A percentile compares a stretch with the other conserved stretches of the same genome.
These are phyloP conservation scores for Quercus rubra DNA, from an alignment of 306 rosid species.

Conservation along the genomic window DNA sequence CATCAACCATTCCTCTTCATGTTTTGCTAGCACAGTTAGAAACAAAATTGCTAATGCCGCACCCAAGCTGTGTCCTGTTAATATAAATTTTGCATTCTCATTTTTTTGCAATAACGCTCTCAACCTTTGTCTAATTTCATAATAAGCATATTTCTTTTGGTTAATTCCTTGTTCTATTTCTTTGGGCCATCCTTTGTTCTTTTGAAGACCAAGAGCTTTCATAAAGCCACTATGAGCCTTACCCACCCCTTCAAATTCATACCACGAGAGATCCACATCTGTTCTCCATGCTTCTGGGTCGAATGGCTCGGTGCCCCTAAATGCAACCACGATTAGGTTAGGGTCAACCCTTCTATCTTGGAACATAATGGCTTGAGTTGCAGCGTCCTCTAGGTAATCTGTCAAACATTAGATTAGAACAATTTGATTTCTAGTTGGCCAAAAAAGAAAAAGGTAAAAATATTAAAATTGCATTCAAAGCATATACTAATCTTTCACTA, in stretches of 20 bases:
- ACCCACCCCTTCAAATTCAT: constrained; percentile 54
- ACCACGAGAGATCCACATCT: too few species aligned
- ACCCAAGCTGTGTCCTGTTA: constrained; percentile 87
- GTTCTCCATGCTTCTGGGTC: too few species aligned
- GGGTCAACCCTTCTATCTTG: constrained; percentile 41
- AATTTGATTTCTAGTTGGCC: not conserved
- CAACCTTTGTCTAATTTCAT: constrained; percentile 45
- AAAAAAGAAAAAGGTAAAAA: not conserved
- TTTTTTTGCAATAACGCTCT: constrained; percentile 33
- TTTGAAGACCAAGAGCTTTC: constrained; percentile 59
- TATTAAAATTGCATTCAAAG: too few species aligned
- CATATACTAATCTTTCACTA: too few species aligned
- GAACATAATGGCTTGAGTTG: constrained; percentile 59
- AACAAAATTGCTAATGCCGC: constrained; percentile 72
- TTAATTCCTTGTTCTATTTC: constrained; percentile 19
- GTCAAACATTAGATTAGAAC: not conserved
- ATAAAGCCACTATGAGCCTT: constrained; percentile 62
- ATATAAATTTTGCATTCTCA: constrained; percentile 50
- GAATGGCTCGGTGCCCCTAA: constrained; percentile 69
- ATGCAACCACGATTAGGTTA: constrained; percentile 59
- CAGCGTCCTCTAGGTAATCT: constrained; percentile 41
- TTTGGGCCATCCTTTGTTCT: constrained; percentile 57
- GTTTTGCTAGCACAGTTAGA: constrained; percentile 48
- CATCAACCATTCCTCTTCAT: constrained; percentile 46
- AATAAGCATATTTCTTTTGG: constrained; percentile 45